phyloP scores from a whole-genome alignment of 148 eudicot species.

The Simmondsia chinensis region DNA sequence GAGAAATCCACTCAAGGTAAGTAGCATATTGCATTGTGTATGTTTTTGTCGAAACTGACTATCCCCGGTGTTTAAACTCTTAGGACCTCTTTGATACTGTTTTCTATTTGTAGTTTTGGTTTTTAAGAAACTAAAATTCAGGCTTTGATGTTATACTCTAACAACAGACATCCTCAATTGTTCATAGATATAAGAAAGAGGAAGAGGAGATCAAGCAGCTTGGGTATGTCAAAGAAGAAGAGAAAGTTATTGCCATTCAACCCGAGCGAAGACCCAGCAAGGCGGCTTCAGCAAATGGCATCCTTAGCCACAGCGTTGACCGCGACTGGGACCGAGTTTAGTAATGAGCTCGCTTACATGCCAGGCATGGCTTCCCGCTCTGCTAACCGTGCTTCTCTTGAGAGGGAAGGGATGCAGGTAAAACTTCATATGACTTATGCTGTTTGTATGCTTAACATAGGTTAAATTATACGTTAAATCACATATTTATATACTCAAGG shows the following conservation, averaged over 20 bases:
- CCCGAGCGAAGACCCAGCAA: constrained; percentile 55
- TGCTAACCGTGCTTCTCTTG: constrained; percentile 62
- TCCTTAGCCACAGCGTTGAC: constrained; percentile 84
- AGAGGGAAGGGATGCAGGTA: constrained; percentile 95
- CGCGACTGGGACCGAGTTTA: constrained; percentile 62
- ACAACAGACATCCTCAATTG: background rate
- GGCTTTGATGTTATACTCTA: no score
- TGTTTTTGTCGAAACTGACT: no score
- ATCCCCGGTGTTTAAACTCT: no score
- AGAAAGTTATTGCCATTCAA: constrained; percentile 75
- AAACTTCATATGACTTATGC: no score
- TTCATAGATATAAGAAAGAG: constrained; percentile 41
- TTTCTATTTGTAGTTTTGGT: no score
- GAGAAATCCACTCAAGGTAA: constrained; percentile 44
- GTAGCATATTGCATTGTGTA: background rate
- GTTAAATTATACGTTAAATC: no score
- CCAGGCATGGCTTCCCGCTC: constrained; percentile 83
- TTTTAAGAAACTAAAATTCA: no score
- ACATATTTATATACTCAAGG: no score
- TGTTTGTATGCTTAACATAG: background rate
- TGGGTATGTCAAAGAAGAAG: constrained; percentile 53
- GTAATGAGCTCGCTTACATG: constrained; percentile 73
- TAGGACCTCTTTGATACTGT: no score
- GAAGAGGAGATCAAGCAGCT: constrained; percentile 39
- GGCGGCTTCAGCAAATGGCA: constrained; percentile 84